Percentiles rank a stretch among this genome's conserved stretches.
Conservation (phyloP, 2,329 filamentous ascomycete genomes). For the Colletotrichum navitas region DNA sequence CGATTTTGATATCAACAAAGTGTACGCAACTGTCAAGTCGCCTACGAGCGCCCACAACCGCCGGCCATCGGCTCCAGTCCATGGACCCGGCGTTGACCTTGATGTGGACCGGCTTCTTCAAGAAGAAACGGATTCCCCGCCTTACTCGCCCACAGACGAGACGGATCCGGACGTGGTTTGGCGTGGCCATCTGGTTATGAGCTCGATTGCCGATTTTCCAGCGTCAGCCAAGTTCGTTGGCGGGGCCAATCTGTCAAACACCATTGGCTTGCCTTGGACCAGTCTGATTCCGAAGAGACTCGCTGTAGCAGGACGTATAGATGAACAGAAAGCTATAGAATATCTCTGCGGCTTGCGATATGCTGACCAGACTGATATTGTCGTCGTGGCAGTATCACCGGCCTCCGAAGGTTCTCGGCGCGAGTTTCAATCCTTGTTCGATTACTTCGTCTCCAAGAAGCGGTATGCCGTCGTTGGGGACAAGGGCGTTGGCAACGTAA, state of each 20-base stretch:
- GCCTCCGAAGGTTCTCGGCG: conserved; percentile 70
- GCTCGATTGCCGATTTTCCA: conserved; percentile 78
- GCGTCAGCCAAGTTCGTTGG: conserved; percentile 86
- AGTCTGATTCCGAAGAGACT: conserved; percentile 79
- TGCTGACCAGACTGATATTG: conserved; percentile 84
- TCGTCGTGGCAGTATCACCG: conserved; percentile 79
- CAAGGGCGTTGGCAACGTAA: conserved; percentile 79
- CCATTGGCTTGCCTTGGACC: conserved; percentile 70
- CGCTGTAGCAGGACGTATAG: conserved; percentile 83
- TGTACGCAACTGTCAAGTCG: conserved; percentile 86
- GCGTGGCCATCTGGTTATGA: conserved; percentile 83
- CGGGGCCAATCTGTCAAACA: conserved; percentile 81
- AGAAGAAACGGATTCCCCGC: conserved; percentile 81
- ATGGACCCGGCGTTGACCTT: conserved; percentile 79
- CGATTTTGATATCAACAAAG: conserved; percentile 86
- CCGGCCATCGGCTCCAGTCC: conserved; percentile 62
- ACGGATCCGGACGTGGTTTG: conserved; percentile 80
- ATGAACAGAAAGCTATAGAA: conserved; percentile 84
- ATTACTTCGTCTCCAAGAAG: conserved; percentile 86
- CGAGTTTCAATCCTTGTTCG: conserved; percentile 81
- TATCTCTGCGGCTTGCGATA: conserved; percentile 91
- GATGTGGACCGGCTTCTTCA: conserved; percentile 92
- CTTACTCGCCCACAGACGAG: conserved; percentile 85
- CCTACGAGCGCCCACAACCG: conserved; percentile 67
- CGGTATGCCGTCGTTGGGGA: conserved; percentile 91